Conservation (phyloP, 208 protist genomes). For the Trypanosoma lewisi region DNA sequence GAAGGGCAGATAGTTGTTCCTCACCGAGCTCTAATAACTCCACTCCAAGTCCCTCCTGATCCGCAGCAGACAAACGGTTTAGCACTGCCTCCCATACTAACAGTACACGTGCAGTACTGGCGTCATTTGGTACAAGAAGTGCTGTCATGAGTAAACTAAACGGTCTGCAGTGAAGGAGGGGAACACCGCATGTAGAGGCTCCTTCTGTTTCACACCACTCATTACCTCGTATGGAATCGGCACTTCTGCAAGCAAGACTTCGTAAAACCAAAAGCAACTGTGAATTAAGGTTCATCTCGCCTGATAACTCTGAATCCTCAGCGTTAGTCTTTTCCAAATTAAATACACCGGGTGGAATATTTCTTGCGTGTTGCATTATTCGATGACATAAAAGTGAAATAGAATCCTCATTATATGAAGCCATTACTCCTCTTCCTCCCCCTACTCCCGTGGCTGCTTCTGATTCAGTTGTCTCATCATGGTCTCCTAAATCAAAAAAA, state of each 20-base stretch:
- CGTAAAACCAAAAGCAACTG: constrained; percentile 19
- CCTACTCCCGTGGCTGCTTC: neutral
- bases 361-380: constrained; percentile 10
- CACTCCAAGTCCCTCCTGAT: constrained; percentile 3
- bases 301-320: neutral
- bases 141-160: constrained; percentile 24
- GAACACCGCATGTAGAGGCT: neutral
- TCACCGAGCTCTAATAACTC: constrained; percentile 22
- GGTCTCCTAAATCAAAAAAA: neutral
- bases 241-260: constrained; percentile 8
- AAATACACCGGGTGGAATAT: constrained; percentile 17
- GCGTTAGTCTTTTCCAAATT: neutral
- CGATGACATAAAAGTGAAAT: neutral
- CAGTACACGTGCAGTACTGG: constrained; percentile 22
- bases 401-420: neutral
- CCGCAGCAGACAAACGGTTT: constrained; percentile 1
- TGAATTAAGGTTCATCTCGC: constrained; percentile 12
- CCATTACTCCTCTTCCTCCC: neutral
- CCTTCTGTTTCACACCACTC: neutral
- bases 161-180: constrained; percentile 9
- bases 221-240: neutral
- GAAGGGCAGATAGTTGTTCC: constrained; percentile 8
- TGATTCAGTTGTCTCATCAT: neutral
- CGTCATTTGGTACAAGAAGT: constrained; percentile 22
- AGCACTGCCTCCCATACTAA: constrained; percentile 26